A percentile compares a stretch with the other conserved stretches of the same genome.
These are phyloP conservation scores for Kregervanrija pseudodelftensis DNA, from an alignment of 805 yeast species.

Conservation along the genomic window DNA sequence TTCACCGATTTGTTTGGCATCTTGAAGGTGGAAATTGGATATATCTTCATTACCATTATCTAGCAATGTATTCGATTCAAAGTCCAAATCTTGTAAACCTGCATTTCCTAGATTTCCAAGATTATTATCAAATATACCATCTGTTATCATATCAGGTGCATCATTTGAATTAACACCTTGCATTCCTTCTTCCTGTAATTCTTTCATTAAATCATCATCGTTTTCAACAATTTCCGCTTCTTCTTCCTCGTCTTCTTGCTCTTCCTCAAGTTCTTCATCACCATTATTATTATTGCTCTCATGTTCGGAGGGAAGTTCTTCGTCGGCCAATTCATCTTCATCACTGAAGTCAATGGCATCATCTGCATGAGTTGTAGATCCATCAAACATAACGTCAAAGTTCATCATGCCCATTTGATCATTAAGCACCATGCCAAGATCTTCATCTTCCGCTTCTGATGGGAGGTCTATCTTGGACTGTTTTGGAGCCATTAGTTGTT, in stretches of 20 bases:
- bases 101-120: slow-evolving; percentile 19
- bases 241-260: slow-evolving; percentile 35
- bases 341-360: slow-evolving; percentile 94
- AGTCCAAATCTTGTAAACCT: slow-evolving; percentile 26
- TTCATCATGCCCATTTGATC: slow-evolving; percentile 26
- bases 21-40: slow-evolving; percentile 1
- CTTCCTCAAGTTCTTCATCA: slow-evolving; percentile 18
- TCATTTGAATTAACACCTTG: slow-evolving; percentile 30
- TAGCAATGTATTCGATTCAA: slow-evolving; percentile 21
- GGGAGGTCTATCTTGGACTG: too few species aligned
- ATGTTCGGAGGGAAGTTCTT: slow-evolving; percentile 38
- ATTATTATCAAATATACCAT: slow-evolving; percentile 27
- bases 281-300: slow-evolving; percentile 5
- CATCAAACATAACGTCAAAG: slow-evolving; percentile 32
- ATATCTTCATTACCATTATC: slow-evolving; percentile 10
- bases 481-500: background rate
- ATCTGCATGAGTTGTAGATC: slow-evolving; percentile 68
- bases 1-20: slow-evolving; percentile 12
- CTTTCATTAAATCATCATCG: slow-evolving; percentile 33
- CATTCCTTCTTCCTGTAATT: slow-evolving; percentile 31
- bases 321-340: slow-evolving; percentile 92
- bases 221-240: slow-evolving; percentile 27
- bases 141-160: slow-evolving; percentile 18
- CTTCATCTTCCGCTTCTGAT: slow-evolving; percentile 20
- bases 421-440: slow-evolving; percentile 25